phyloP scores from a whole-genome alignment of 139 green algal species.

The Tetraselmis chui region DNA sequence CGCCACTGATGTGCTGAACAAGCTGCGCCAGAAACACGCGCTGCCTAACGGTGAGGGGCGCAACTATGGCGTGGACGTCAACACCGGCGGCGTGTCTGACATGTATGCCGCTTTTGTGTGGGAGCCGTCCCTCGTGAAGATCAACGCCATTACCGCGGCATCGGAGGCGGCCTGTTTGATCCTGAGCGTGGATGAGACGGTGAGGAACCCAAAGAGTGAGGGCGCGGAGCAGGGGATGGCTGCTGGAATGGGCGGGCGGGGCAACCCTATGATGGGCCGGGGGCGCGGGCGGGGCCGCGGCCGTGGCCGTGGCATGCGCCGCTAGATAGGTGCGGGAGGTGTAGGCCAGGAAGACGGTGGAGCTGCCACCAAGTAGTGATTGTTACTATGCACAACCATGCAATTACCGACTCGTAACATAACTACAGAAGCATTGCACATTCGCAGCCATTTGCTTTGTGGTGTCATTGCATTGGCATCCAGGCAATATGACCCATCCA shows the following conservation, averaged over 20 bases:
- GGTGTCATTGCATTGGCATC: too few relatives aligned
- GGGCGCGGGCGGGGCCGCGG: slow-evolving; percentile 24
- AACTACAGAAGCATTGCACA: too few relatives aligned
- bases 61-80: slow-evolving; percentile 92
- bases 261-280: slow-evolving; percentile 6
- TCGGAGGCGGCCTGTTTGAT: slow-evolving; percentile 94
- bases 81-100: slow-evolving; percentile 89
- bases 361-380: too few relatives aligned
- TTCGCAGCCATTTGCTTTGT: too few relatives aligned
- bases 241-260: slow-evolving; percentile 16
- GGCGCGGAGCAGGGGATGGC: slow-evolving; percentile 17
- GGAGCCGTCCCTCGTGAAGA: slow-evolving; percentile 91
- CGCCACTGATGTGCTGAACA: slow-evolving; percentile 96
- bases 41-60: slow-evolving; percentile 41
- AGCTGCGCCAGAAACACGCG: slow-evolving; percentile 93
- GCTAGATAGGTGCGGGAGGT: slow-evolving; percentile 6
- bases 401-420: too few relatives aligned
- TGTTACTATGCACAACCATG: too few relatives aligned
- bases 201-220: slow-evolving; percentile 82
- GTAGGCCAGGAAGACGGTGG: background rate
- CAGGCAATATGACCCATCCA: too few relatives aligned
- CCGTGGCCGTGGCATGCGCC: slow-evolving; percentile 42
- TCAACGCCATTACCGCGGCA: slow-evolving; percentile 88
- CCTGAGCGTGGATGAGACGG: slow-evolving; percentile 94
- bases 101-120: slow-evolving; percentile 92